phyloP scores from a whole-genome alignment of 2,329 filamentous ascomycete genomes.

The Alternaria sp. region DNA sequence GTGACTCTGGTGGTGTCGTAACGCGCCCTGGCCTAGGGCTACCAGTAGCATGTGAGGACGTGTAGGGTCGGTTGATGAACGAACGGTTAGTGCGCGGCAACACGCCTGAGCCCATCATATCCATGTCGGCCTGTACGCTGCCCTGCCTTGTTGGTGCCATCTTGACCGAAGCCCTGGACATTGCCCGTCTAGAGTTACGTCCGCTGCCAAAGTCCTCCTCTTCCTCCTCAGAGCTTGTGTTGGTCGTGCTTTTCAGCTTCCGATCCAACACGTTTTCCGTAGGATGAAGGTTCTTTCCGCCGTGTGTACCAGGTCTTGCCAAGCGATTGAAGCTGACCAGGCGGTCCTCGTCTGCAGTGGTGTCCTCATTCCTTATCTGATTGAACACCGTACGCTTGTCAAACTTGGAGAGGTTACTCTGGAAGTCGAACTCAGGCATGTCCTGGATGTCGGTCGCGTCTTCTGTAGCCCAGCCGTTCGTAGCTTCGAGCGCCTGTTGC shows the following conservation, averaged over 20 bases:
- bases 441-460: slow-evolving; percentile 95
- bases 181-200: slow-evolving; percentile 46
- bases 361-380: slow-evolving; percentile 87
- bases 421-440: slow-evolving; percentile 93
- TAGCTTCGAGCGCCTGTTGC: slow-evolving; percentile 59
- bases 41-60: slow-evolving; percentile 47
- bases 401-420: slow-evolving; percentile 87
- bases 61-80: slow-evolving; percentile 41
- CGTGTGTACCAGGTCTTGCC: slow-evolving; percentile 56
- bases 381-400: slow-evolving; percentile 93
- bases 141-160: slow-evolving; percentile 47
- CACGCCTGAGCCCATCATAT: slow-evolving; percentile 39
- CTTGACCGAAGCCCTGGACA: slow-evolving; percentile 50
- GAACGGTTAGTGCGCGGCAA: slow-evolving; percentile 40
- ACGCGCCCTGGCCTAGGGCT: slow-evolving; percentile 43
- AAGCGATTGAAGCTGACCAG: slow-evolving; percentile 86
- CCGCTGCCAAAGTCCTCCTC: slow-evolving; percentile 49
- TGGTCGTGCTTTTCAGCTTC: slow-evolving; percentile 42
- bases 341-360: slow-evolving; percentile 86
- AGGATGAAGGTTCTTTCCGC: slow-evolving; percentile 88
- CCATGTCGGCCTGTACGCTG: slow-evolving; percentile 49
- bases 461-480: slow-evolving; percentile 94
- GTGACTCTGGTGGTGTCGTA: slow-evolving; percentile 47
- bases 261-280: slow-evolving; percentile 87
- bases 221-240: slow-evolving; percentile 44